Evolutionary conservation across 208 protist genomes (phyloP), one percentile per base, ranked within the genome.

Genomic region (Trypanosoma mega): DNA sequence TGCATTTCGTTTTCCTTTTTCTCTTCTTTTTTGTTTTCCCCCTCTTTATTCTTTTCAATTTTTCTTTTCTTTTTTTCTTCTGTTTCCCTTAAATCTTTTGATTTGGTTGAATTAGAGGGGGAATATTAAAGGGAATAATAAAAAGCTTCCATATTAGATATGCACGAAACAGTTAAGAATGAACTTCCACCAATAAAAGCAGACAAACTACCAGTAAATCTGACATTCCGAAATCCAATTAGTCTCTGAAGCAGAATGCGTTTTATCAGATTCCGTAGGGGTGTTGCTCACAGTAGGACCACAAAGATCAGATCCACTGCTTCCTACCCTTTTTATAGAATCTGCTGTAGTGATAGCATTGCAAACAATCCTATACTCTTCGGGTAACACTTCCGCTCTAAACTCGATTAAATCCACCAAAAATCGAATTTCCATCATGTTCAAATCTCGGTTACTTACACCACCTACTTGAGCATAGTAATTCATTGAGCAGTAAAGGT

Each of bases 381-480:
- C 68, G 0, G 53, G 41, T 23, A 44, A 66, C 4, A 89, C 69
- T 33, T 80, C 74, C 21, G 72, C 57, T 18, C 70, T 46, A 53
- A 85, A 89, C 49, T 66, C 72, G 54, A 89, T 74, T 9, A 89
- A 43, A 39, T 81, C 74, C 14, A 47, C 55, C 21, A 97, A 64
- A 41, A 97, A 80, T 31, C 92, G 76, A 27, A 96, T 26, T 62
- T 98, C 93, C 36, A 98, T 63, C 16, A 56, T 29, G 56, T 96
- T 94, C 14, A 98, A 51, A 67, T 98, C 90, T 2, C 62, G 34
- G n/a, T 62, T 68, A 9, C 48, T 54, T 20, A 98, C 74, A 33
- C 92, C 93, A 41, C 93, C 96, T 21, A 97, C 84, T 33, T 91
- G 82, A 27, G 90, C 80, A 73, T 96, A 98, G 72, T 93, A 96